Base-by-base conservation (phyloP, 495 filamentous ascomycete genomes). In the Tuber calosporum region DNA sequence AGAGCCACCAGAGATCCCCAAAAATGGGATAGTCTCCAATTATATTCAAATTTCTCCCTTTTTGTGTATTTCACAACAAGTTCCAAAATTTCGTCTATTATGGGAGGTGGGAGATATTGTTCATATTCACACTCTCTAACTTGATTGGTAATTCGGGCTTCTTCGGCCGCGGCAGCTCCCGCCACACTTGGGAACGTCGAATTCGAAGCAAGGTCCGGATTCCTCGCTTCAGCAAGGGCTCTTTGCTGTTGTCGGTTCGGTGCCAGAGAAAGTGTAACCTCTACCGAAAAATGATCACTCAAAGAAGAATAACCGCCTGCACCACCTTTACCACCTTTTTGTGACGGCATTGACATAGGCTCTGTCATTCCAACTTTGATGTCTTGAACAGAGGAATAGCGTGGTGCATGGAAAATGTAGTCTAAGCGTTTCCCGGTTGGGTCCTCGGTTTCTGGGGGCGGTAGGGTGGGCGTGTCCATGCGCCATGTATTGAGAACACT, bases 211-310 rank as follows among this genome's bases (percentile, higher is more conserved):
- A 76, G 72, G 30, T 70, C 40, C 34, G 75, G 68, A 38, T 69
- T 69, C 37, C 70, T 53, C 30, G 69, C 79, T 39, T 67, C 53
- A 66, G 78, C 73, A 48, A 80, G 71, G 36, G 69, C 68, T 36
- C 40, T 68, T 68, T 76, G 71, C 67, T 78, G 73, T 68, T 48
- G 38, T 68, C 73, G 48, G 68, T 62, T 77, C 4, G 78, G 81
- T 22, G 76, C 71, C 34, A 83, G 77, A 39, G 69, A 74, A 1
- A 94, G 82, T 0, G 87, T 90, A 5, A 89, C 86, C 81, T 92
- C 89, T 53, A 97, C 88, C 41, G 92, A 91, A 82, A 97, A 98
- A 81, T 99, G 95, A 81, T 99, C 94, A 76, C 92, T 96, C 45
- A 99, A 84, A 0, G 92, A 94, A 82, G 93, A 97, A 66, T 87